Evolutionary conservation across 805 yeast genomes (phyloP), one percentile per base, ranked within the genome.

Genomic region (Teunomyces barrocoloradensis): DNA sequence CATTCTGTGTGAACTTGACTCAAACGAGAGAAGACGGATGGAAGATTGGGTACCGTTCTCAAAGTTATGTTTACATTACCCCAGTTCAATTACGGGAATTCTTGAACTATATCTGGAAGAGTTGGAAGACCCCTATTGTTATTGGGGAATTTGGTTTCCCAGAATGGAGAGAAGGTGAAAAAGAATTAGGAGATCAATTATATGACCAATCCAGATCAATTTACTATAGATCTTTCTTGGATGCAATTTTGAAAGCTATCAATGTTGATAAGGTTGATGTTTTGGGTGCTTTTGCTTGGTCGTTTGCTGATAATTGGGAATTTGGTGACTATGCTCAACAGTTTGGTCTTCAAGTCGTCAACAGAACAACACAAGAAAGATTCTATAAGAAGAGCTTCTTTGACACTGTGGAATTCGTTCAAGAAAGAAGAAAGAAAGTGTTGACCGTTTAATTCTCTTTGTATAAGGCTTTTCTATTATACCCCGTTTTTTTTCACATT

Each of bases 141-240:
- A 58, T 66, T 39, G 53, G 65, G n/a, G 73, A 68, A 50, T 63
- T 61, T 51, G 71, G 73, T 3, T 63, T 64, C 53, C 63, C 69
- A 20, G 65, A 57, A 43, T 61, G 60, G 60, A 49, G 59, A 40
- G 73, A 68, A 53, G 49, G 48, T 13, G 58, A 60, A 29, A 57
- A 59, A 53, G 51, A 45, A 28, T 47, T 55, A 11, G 53, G 45
- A 21, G 65, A 64, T 35, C 68, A 64, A 29, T 44, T 61, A 6
- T 56, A 47, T 43, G 73, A 68, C 50, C 50, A 58, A 28, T 49
- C 49, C 21, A 53, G 73, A 44, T 63, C 68, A 6, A 50, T 55
- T 20, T 68, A 66, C 53, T 64, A 54, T 47, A 52, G 62, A 44
- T 55, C 59, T 3, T 68, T 59, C 49, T 43, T 66, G 48, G 54